Conservation (phyloP, 768 basidiomycete species). For the Pholiota microspora region DNA sequence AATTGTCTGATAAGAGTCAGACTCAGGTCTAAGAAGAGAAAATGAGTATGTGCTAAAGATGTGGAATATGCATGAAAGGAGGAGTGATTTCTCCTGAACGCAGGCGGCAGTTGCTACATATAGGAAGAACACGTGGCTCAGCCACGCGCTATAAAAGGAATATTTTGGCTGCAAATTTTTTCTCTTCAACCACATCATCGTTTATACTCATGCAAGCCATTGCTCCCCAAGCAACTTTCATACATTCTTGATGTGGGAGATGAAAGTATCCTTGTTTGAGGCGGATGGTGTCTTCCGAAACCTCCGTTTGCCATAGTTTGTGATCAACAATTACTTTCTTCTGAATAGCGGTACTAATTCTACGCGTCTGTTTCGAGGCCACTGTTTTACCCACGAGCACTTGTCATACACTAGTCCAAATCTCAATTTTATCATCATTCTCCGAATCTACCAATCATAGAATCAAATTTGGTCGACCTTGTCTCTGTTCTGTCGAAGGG, state of each 20-base stretch:
- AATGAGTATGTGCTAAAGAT: background rate
- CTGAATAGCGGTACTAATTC: background rate
- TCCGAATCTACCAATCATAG: constrained; percentile 7
- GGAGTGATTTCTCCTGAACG: background rate
- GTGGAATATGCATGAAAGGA: background rate
- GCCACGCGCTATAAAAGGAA: constrained; percentile 8
- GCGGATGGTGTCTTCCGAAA: constrained; percentile 46
- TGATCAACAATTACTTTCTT: constrained; percentile 25
- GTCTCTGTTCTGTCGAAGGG: constrained; percentile 2
- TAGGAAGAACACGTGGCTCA: constrained; percentile 19
- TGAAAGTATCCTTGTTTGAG: constrained; percentile 68
- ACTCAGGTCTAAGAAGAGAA: background rate
- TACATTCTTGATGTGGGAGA: constrained; percentile 26
- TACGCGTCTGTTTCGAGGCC: background rate
- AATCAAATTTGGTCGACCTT: constrained; percentile 10
- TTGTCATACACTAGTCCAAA: background rate
- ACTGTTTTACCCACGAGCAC: no score
- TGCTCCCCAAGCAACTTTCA: constrained; percentile 10
- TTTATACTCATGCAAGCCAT: constrained; percentile 9
- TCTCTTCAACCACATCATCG: constrained; percentile 22
- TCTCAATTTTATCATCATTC: background rate
- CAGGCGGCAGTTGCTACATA: constrained; percentile 7
- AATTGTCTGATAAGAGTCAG: background rate
- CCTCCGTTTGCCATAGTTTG: constrained; percentile 66
- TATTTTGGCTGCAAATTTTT: constrained; percentile 6